Percentiles rank a stretch among this genome's conserved stretches.
These are phyloP conservation scores for Xenoacremonium recifei DNA, from an alignment of 2,329 filamentous ascomycete species.

Conservation along the genomic window DNA sequence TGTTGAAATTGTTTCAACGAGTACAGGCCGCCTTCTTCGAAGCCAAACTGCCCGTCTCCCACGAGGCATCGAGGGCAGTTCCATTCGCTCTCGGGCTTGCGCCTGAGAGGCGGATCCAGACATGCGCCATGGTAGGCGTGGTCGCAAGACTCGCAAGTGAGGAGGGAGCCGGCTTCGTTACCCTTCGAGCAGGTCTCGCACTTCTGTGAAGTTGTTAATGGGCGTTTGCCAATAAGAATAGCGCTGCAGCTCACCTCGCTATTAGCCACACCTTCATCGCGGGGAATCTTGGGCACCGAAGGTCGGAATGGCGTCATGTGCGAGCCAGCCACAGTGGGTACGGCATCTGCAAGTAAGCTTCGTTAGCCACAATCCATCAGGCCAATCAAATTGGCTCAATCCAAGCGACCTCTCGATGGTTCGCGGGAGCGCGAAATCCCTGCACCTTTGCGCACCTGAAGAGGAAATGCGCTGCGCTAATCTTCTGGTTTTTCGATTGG, in stretches of 20 bases:
- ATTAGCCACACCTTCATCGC: conserved; percentile 47
- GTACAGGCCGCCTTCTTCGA: conserved; percentile 94
- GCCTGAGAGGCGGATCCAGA: conserved; percentile 79
- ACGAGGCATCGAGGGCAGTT: conserved; percentile 94
- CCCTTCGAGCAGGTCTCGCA: conserved; percentile 85
- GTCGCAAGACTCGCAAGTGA: conserved; percentile 91
- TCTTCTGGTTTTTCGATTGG: background rate
- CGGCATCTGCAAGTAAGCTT: conserved; percentile 43
- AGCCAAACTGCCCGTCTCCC: conserved; percentile 94
- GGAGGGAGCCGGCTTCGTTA: conserved; percentile 67
- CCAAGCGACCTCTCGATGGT: conserved; percentile 5
- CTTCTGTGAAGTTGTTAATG: no score
- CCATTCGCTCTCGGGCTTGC: conserved; percentile 84
- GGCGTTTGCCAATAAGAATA: no score
- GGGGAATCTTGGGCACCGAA: conserved; percentile 64
- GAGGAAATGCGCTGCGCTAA: conserved; percentile 17
- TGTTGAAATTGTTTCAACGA: conserved; percentile 95
- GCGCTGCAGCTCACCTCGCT: conserved; percentile 44
- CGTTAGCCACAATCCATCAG: conserved; percentile 16
- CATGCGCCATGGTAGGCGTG: conserved; percentile 83
- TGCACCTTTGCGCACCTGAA: conserved; percentile 17
- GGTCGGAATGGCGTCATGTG: conserved; percentile 95
- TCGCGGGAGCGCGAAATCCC: conserved; percentile 23
- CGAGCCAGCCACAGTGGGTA: conserved; percentile 88
- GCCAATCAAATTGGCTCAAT: conserved; percentile 17